Conservation (phyloP, 2,329 filamentous ascomycete genomes). For the Pseudogymnoascus destructans region DNA sequence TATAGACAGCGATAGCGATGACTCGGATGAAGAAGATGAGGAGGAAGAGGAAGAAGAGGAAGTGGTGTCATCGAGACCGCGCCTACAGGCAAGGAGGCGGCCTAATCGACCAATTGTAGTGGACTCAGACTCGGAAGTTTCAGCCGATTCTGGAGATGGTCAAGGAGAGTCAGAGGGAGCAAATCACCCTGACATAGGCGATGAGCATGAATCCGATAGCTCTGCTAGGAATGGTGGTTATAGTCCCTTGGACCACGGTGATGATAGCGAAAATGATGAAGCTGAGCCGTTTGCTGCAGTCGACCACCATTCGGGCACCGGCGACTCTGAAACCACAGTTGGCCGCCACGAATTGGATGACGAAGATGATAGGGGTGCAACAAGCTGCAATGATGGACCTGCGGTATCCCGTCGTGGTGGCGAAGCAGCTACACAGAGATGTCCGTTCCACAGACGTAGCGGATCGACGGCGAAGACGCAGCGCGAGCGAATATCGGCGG, state of each 20-base stretch:
- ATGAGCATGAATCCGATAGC: conserved; percentile 5
- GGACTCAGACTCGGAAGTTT: conserved; percentile 8
- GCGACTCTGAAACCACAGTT: conserved; percentile 13
- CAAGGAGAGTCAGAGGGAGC: conserved; percentile 20
- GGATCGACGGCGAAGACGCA: not conserved
- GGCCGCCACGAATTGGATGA: conserved; percentile 11
- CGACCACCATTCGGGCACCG: not conserved
- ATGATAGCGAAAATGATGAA: conserved; percentile 22
- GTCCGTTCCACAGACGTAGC: not conserved
- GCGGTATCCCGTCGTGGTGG: not conserved
- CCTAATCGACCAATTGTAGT: conserved; percentile 1
- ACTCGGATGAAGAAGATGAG: conserved; percentile 18
- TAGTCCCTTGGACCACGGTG: conserved; percentile 25
- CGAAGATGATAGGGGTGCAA: conserved; percentile 21
- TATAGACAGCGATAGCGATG: conserved; percentile 12
- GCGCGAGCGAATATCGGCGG: not conserved
- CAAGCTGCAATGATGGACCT: conserved; percentile 20
- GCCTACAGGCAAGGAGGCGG: conserved; percentile 2
- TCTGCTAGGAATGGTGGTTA: conserved; percentile 20
- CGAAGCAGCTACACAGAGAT: not conserved
- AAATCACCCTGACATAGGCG: not conserved
- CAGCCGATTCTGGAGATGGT: conserved; percentile 22
- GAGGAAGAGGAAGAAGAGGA: conserved; percentile 17
- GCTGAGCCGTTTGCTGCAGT: not conserved
- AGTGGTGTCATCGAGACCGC: conserved; percentile 9